Evolutionary conservation across 106 monocot genomes (phyloP).

Genomic region (Vanilla planifolia): DNA sequence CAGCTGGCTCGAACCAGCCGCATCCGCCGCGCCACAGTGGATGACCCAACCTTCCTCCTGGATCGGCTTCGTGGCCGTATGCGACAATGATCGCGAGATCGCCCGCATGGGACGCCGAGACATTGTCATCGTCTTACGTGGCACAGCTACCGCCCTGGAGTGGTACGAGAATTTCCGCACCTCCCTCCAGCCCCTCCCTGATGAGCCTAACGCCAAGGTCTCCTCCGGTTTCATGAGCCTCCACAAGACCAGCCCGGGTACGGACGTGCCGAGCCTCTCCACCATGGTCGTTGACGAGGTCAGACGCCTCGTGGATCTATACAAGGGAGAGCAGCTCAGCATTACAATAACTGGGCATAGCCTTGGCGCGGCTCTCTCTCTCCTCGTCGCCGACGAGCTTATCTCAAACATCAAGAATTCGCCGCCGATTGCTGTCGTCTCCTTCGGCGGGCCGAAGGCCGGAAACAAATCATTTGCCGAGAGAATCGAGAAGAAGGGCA

Average conservation of each 20-base stretch:
- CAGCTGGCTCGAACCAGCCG: not conserved
- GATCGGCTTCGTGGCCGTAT: constrained; percentile 64
- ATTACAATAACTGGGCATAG: constrained; percentile 51
- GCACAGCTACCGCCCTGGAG: constrained; percentile 49
- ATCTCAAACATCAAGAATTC: not conserved
- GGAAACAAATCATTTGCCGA: constrained; percentile 27
- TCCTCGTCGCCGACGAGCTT: constrained; percentile 25
- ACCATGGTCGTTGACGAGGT: constrained; percentile 21
- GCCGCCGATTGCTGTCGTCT: constrained; percentile 25
- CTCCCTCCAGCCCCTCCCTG: constrained; percentile 21
- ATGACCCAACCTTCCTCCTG: constrained; percentile 34
- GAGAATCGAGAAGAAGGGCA: constrained; percentile 10
- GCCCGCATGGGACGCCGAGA: constrained; percentile 49
- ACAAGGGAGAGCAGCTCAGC: constrained; percentile 43
- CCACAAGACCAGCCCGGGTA: constrained; percentile 16
- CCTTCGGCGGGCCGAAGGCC: constrained; percentile 34
- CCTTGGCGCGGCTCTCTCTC: constrained; percentile 35
- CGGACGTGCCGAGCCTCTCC: constrained; percentile 20
- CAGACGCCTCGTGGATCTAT: constrained; percentile 30
- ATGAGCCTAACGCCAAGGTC: constrained; percentile 14
- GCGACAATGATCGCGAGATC: constrained; percentile 34
- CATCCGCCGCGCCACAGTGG: constrained; percentile 18
- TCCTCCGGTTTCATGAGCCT: constrained; percentile 41
- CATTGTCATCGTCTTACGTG: constrained; percentile 44
- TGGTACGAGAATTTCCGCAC: constrained; percentile 57